Percentiles rank a stretch among this genome's conserved stretches.
Conservation (phyloP, 2,329 filamentous ascomycete species). For the Escovopsis weberi region DNA sequence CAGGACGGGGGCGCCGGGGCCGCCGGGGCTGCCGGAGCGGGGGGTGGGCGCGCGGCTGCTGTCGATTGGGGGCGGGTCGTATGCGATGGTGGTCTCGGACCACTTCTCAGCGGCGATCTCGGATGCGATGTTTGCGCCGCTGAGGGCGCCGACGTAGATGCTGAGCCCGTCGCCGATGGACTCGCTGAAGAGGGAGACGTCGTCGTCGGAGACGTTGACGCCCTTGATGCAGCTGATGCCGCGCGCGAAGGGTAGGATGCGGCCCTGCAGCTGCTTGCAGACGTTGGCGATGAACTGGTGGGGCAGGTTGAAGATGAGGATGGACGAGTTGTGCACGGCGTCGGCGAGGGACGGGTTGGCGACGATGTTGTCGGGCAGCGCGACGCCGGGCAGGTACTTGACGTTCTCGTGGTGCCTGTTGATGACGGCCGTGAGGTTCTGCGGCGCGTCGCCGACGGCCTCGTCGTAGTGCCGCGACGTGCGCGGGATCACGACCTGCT, state of each 20-base stretch:
- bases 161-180: conserved; percentile 80
- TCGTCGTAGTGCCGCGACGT: conserved; percentile 60
- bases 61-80: conserved; percentile 82
- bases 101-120: conserved; percentile 95
- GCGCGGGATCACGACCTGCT: conserved; percentile 62
- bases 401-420: conserved; percentile 90
- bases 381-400: conserved; percentile 89
- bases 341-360: conserved; percentile 72
- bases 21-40: conserved; percentile 31
- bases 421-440: conserved; percentile 85
- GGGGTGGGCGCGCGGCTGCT: conserved; percentile 52
- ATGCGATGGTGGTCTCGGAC: conserved; percentile 93
- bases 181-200: conserved; percentile 83
- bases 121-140: conserved; percentile 88
- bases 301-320: conserved; percentile 90
- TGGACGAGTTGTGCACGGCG: conserved; percentile 68
- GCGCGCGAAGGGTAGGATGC: conserved; percentile 82
- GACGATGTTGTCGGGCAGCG: conserved; percentile 66
- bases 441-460: conserved; percentile 46
- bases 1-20: conserved; percentile 27
- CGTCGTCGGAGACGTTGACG: conserved; percentile 77
- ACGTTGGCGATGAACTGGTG: conserved; percentile 90
- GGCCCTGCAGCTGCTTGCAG: conserved; percentile 70
- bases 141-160: conserved; percentile 93
- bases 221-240: conserved; percentile 98